These are phyloP conservation scores for Knufia fluminis DNA, from an alignment of 2,329 filamentous ascomycete genomes.

Conservation along the genomic window DNA sequence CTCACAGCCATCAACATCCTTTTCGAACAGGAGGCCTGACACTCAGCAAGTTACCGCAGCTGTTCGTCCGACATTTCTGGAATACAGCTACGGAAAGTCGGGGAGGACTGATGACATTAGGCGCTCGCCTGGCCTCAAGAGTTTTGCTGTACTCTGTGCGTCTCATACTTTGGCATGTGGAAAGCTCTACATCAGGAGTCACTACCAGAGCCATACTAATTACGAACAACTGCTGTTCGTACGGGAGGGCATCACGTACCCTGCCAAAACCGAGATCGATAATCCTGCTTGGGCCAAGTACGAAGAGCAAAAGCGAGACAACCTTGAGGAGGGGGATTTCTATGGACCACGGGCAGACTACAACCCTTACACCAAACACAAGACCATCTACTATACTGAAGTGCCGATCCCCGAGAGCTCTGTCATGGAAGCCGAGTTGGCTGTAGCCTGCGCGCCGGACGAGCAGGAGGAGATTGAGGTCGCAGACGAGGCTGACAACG, in stretches of 20 bases:
- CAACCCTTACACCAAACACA: too few species aligned
- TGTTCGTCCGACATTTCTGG: too few species aligned
- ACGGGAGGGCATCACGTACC: not conserved
- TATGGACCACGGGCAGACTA: too few species aligned
- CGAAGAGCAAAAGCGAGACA: too few species aligned
- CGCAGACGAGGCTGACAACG: not conserved
- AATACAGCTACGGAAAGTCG: too few species aligned
- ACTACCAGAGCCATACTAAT: too few species aligned
- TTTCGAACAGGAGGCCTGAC: too few species aligned
- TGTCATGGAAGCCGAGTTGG: too few species aligned
- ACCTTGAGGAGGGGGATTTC: too few species aligned
- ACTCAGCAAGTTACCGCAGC: too few species aligned
- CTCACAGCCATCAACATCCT: not conserved
- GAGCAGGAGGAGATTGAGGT: not conserved
- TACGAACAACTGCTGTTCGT: conserved; percentile 2
- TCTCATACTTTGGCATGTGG: not conserved
- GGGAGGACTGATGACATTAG: too few species aligned
- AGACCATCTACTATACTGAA: not conserved
- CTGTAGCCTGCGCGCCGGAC: not conserved
- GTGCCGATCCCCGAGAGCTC: not conserved
- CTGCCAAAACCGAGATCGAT: not conserved
- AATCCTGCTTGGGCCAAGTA: too few species aligned
- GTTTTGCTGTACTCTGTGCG: not conserved
- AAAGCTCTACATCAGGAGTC: not conserved
- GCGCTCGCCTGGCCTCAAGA: not conserved